phyloP scores from a whole-genome alignment of 441 rosid species.

The Adansonia grandidieri region DNA sequence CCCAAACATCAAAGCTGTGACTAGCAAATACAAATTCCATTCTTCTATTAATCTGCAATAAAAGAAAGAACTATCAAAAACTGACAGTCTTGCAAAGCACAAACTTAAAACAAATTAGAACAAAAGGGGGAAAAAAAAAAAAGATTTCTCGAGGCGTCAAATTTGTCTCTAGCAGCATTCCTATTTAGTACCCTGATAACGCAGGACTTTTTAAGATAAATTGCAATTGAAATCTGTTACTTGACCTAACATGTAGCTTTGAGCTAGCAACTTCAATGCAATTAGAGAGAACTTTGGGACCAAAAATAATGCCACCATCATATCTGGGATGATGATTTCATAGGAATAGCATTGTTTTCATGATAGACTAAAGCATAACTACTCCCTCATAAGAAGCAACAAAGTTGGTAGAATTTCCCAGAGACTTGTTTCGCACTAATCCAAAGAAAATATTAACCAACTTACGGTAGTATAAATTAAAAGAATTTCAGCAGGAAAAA shows the following conservation, averaged over 20 bases:
- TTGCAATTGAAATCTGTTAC: background rate
- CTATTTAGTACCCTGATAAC: background rate
- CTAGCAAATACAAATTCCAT: slow-evolving; percentile 97
- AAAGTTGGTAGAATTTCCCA: background rate
- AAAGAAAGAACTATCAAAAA: slow-evolving; percentile 29
- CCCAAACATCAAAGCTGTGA: slow-evolving; percentile 99
- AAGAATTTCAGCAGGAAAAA: background rate
- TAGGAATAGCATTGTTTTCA: background rate
- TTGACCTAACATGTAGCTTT: background rate
- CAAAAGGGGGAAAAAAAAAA: background rate
- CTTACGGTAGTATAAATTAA: background rate
- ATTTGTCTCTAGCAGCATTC: background rate
- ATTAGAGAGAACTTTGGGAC: background rate
- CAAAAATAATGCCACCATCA: background rate
- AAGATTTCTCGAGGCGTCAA: background rate
- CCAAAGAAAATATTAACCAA: slow-evolving; percentile 6
- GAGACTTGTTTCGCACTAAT: background rate
- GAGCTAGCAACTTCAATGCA: background rate
- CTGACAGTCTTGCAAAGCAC: background rate
- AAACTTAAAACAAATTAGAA: background rate
- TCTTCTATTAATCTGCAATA: slow-evolving; percentile 82
- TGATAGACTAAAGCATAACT: background rate
- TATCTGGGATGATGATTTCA: background rate
- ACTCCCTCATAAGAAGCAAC: background rate
- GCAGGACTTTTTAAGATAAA: background rate